These are phyloP conservation scores for Borovskyia barvae DNA, from an alignment of 208 protist species.

Conservation along the genomic window DNA sequence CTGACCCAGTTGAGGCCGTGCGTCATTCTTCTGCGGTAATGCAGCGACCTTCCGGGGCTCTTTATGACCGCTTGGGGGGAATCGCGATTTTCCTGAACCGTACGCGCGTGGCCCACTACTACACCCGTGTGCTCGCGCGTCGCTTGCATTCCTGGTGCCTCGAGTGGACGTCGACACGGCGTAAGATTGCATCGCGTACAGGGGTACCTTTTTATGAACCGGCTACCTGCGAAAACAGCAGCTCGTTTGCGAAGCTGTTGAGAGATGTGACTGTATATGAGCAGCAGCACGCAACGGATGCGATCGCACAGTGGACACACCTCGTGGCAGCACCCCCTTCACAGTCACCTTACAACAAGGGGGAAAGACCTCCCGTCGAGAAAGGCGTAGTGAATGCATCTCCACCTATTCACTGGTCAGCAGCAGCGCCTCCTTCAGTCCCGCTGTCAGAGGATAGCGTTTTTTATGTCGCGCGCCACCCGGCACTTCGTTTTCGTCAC, in stretches of 20 bases:
- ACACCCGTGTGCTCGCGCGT: slow-evolving; percentile 12
- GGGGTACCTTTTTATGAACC: slow-evolving; percentile 12
- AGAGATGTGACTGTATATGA: background rate
- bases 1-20: background rate
- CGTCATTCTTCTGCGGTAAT: background rate
- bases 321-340: background rate
- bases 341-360: background rate
- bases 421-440: background rate
- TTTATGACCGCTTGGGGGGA: slow-evolving; percentile 23
- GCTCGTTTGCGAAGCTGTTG: slow-evolving; percentile 8
- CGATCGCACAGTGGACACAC: background rate
- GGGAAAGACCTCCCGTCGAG: too few relatives aligned
- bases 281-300: background rate
- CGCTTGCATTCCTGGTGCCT: slow-evolving; percentile 13
- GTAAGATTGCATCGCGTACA: slow-evolving; percentile 8
- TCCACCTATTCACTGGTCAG: too few relatives aligned
- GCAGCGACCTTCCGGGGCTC: slow-evolving; percentile 12
- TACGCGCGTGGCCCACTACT: slow-evolving; percentile 7
- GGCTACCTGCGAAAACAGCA: slow-evolving; percentile 9
- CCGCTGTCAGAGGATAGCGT: slow-evolving; percentile 15
- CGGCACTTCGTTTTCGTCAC: slow-evolving; percentile 60
- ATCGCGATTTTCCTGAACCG: background rate
- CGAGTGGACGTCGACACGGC: slow-evolving; percentile 9
- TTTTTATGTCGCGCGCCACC: slow-evolving; percentile 29
- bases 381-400: too few relatives aligned